Conservation (phyloP, 2,329 filamentous ascomycete species). For the Leptoxyphium fumago region DNA sequence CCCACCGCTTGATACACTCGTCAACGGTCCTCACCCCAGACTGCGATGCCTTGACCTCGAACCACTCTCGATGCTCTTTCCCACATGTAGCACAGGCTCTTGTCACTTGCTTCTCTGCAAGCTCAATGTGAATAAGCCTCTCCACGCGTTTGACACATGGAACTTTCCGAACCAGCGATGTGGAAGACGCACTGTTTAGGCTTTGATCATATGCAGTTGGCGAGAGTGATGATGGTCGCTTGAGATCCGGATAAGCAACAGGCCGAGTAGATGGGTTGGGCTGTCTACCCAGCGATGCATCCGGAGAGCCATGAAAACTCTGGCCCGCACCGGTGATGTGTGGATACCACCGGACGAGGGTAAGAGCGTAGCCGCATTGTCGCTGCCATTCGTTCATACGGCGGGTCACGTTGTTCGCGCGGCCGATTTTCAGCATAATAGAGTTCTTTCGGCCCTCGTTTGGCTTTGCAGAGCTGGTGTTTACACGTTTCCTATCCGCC, state of each 20-base stretch:
- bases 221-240: conserved; percentile 13
- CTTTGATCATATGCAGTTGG: neutral
- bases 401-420: conserved; percentile 70
- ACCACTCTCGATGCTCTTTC: conserved; percentile 85
- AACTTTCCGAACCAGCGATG: conserved; percentile 45
- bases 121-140: conserved; percentile 76
- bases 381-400: conserved; percentile 85
- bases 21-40: conserved; percentile 54
- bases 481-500: neutral
- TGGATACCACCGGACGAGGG: conserved; percentile 82
- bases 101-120: conserved; percentile 45
- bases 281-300: conserved; percentile 6
- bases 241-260: conserved; percentile 16
- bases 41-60: conserved; percentile 65
- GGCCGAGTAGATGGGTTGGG: neutral
- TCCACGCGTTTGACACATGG: conserved; percentile 81
- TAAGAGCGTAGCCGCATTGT: conserved; percentile 81
- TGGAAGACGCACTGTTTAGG: neutral
- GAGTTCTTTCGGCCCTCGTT: conserved; percentile 34
- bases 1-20: conserved; percentile 70
- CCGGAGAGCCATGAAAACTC: conserved; percentile 9
- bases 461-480: neutral
- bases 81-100: conserved; percentile 63
- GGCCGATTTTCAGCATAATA: conserved; percentile 51
- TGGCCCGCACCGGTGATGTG: conserved; percentile 37